phyloP scores from a whole-genome alignment of 768 basidiomycete genomes.

The Glaciozyma antarctica region DNA sequence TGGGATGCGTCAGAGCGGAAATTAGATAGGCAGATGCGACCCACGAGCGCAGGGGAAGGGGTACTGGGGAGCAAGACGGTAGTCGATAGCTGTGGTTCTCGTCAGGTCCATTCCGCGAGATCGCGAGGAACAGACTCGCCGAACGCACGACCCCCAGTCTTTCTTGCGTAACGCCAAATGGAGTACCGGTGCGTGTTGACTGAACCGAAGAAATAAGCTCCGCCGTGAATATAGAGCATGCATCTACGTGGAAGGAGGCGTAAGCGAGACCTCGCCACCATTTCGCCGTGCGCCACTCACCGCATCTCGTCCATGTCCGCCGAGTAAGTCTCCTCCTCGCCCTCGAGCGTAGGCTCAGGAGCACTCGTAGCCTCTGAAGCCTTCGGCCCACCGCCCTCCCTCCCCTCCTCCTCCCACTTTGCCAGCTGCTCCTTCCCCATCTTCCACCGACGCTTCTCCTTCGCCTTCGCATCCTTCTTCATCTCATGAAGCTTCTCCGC shows the following conservation, averaged over 20 bases:
- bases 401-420: background rate
- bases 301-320: conserved; percentile 41
- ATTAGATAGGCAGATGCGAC: background rate
- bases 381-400: background rate
- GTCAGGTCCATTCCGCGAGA: background rate
- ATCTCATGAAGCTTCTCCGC: conserved; percentile 28
- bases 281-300: background rate
- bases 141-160: conserved; percentile 66
- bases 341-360: background rate
- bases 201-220: conserved; percentile 41
- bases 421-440: conserved; percentile 16
- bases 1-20: conserved; percentile 44
- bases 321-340: conserved; percentile 25
- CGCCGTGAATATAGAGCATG: conserved; percentile 43
- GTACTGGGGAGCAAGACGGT: conserved; percentile 84
- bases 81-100: conserved; percentile 38
- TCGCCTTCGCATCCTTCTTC: conserved; percentile 12
- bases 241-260: conserved; percentile 26
- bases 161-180: conserved; percentile 76
- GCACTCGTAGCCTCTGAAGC: background rate
- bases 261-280: background rate
- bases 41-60: conserved; percentile 59
- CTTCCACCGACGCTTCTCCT: conserved; percentile 11
- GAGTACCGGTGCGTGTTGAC: conserved; percentile 44
- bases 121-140: background rate